Evolutionary conservation across 768 basidiomycete genomes (phyloP).

Genomic region (Lentinula detonsa): DNA sequence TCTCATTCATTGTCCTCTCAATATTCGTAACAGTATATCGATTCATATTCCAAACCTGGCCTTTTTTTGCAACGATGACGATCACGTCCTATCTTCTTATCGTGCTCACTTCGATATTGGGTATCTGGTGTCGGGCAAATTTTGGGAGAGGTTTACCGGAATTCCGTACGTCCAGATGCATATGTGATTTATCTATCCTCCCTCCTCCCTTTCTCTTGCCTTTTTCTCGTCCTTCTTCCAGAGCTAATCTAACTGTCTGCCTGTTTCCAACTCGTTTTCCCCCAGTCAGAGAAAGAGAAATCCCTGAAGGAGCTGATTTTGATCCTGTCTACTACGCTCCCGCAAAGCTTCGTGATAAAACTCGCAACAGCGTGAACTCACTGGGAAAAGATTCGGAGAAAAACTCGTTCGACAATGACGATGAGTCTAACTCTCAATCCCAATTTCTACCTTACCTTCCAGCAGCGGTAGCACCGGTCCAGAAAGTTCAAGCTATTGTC

Average conservation of each 20-base stretch:
- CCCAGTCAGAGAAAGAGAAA: slow-evolving; percentile 30
- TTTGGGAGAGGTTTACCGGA: slow-evolving; percentile 52
- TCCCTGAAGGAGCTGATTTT: slow-evolving; percentile 36
- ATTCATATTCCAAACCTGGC: slow-evolving; percentile 36
- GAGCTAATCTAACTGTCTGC: no score
- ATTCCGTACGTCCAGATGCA: slow-evolving; percentile 32
- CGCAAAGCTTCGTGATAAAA: slow-evolving; percentile 14
- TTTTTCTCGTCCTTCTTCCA: slow-evolving; percentile 6
- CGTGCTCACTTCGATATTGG: slow-evolving; percentile 34
- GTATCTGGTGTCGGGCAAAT: slow-evolving; percentile 42
- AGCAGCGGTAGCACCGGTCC: not conserved
- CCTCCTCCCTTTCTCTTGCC: not conserved
- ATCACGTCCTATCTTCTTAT: slow-evolving; percentile 32
- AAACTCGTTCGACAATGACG: not conserved
- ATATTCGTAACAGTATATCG: slow-evolving; percentile 27
- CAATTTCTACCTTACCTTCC: slow-evolving; percentile 3
- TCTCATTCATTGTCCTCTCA: not conserved
- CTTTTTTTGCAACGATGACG: slow-evolving; percentile 41
- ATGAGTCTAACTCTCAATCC: not conserved
- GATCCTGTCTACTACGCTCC: slow-evolving; percentile 31
- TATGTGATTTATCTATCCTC: not conserved
- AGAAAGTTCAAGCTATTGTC: not conserved
- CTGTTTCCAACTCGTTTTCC: not conserved
- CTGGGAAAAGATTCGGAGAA: not conserved
- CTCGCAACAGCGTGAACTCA: not conserved